Conservation (phyloP, 139 green algal genomes). For the Coccomyxa sp. region DNA sequence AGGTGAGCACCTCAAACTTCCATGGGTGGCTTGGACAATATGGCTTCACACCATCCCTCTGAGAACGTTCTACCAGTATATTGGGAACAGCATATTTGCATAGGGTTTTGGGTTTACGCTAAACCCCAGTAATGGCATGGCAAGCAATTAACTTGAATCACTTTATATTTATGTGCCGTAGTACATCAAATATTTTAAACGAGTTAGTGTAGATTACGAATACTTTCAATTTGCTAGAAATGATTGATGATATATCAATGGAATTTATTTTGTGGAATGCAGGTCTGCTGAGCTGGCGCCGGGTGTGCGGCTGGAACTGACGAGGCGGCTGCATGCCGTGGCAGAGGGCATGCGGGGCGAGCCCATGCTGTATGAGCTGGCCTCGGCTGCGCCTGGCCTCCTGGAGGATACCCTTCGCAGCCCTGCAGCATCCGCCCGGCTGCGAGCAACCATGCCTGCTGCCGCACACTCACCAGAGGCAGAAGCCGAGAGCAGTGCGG, state of each 20-base stretch:
- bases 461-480: neutral
- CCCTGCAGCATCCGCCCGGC: neutral
- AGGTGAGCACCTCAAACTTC: neutral
- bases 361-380: constrained; percentile 62
- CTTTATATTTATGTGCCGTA: too few species aligned
- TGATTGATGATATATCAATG: neutral
- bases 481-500: neutral
- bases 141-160: too few species aligned
- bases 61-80: too few species aligned
- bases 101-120: too few species aligned
- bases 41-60: too few species aligned
- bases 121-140: too few species aligned
- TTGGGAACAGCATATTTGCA: too few species aligned
- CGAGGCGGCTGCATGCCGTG: constrained; percentile 20
- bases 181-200: too few species aligned
- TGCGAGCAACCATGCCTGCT: neutral
- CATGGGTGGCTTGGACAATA: too few species aligned
- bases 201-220: too few species aligned
- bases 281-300: constrained; percentile 23
- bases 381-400: constrained; percentile 25
- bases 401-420: constrained; percentile 4
- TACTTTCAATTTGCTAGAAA: too few species aligned
- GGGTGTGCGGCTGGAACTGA: constrained; percentile 40
- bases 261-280: neutral
- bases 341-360: constrained; percentile 27